Base-by-base conservation (phyloP, 2,329 filamentous ascomycete genomes). In the Mycogone perniciosa region DNA sequence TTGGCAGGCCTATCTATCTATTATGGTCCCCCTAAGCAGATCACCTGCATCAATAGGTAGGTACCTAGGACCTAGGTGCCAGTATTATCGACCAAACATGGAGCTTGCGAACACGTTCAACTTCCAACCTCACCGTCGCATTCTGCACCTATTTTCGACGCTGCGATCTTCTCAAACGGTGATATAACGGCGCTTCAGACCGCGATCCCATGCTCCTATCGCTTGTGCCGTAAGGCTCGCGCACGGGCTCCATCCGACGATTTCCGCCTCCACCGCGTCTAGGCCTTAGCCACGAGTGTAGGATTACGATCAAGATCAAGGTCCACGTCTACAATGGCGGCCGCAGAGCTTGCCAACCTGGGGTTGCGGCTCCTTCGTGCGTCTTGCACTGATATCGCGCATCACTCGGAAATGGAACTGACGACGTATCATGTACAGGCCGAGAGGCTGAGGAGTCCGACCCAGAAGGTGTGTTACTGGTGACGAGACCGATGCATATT, bases 361-460 rank as follows among this genome's bases (percentile, higher is more conserved):
- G 60, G 64, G 62, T 57, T 66, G 40, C 56, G 56, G 56, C 61
- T 69, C 54, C 56, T 69, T 47, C 58, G 66, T 68, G 58, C 40
- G 64, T 61, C 35, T 30, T 10, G 8, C n/a, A 27, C 4, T 9
- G 11, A 4, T 38, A 10, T 31, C 11, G 29, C 42, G 42, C 47
- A 30, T 10, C 5, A n/a, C 20, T 6, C 30, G 26, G n/a, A 11
- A 31, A 34, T 31, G 2, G 26, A 10, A 44, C 51, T 53, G 31
- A 53, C 38, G 3, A 30, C 4, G 5, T 26, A 26, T 20, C 2
- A 20, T 27, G 13, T 30, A 3, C 31, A 53, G 51, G 51, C 31
- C 51, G 51, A 53, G 51, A 57, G 26, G 58, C 58, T 20, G 64
- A 68, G 48, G 63, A 67, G 41, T 54, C 59, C 40, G 67, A 70